Evolutionary conservation across 2,329 filamentous ascomycete genomes (phyloP).

Genomic region (Alternaria longipes): DNA sequence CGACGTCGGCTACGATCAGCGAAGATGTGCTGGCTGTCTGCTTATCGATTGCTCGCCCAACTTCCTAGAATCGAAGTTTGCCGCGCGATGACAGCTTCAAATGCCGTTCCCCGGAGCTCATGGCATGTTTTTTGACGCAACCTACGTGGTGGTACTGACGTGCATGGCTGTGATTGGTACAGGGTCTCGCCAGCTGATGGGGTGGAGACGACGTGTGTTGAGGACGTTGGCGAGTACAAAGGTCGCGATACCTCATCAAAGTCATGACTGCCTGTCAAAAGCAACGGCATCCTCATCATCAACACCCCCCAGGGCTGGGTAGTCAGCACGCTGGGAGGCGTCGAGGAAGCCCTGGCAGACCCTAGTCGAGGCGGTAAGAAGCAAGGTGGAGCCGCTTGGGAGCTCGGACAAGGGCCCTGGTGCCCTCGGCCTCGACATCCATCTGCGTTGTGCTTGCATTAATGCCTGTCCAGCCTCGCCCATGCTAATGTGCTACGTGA

Average conservation of each 20-base stretch:
- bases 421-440: conserved; percentile 9
- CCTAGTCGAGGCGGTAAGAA: conserved; percentile 24
- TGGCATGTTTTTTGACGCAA: conserved; percentile 21
- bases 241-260: neutral
- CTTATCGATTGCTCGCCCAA: conserved; percentile 2
- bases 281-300: neutral
- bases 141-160: conserved; percentile 27
- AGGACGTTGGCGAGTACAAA: conserved; percentile 15
- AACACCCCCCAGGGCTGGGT: neutral
- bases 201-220: conserved; percentile 9
- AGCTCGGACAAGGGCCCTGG: conserved; percentile 9
- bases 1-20: neutral
- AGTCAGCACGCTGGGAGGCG: neutral
- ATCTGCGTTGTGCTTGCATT: conserved; percentile 20
- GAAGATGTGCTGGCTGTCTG: neutral
- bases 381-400: conserved; percentile 17
- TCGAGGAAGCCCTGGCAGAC: conserved; percentile 3
- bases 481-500: conserved; percentile 13
- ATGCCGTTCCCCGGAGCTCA: neutral
- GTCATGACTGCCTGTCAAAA: neutral
- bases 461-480: conserved; percentile 12
- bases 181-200: neutral
- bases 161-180: conserved; percentile 28
- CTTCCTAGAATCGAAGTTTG: conserved; percentile 7
- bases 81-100: neutral